phyloP scores from a whole-genome alignment of 306 rosid species.

The Cyamopsis tetragonoloba region DNA sequence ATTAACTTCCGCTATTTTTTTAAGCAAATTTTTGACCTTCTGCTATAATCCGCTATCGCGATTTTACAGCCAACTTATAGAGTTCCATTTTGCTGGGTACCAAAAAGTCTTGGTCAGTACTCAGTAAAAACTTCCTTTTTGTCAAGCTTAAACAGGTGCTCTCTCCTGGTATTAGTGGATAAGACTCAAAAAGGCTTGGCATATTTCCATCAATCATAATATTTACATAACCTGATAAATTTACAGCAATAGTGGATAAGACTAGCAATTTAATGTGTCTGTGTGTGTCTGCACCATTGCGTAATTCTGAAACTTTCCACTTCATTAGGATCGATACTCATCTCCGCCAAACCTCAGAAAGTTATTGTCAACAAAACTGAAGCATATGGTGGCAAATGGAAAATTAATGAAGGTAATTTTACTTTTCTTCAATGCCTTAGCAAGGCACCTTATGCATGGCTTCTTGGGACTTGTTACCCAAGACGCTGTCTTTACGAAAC shows the following conservation, averaged over 20 bases:
- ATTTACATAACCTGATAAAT: neutral
- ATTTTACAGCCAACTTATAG: too few relatives aligned
- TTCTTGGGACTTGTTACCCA: conserved; percentile 20
- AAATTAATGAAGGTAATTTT: conserved; percentile 72
- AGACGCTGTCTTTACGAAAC: neutral
- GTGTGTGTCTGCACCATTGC: conserved; percentile 8
- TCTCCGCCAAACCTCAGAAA: conserved; percentile 76
- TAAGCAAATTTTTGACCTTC: too few relatives aligned
- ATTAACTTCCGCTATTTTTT: too few relatives aligned
- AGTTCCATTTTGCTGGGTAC: neutral
- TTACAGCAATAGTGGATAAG: neutral
- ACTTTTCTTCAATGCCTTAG: conserved; percentile 2
- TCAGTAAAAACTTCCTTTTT: neutral
- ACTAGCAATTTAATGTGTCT: neutral
- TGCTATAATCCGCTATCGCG: too few relatives aligned
- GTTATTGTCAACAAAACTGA: conserved; percentile 67
- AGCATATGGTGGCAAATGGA: conserved; percentile 75
- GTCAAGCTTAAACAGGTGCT: neutral
- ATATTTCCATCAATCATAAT: neutral
- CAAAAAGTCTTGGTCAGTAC: neutral
- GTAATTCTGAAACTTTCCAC: conserved; percentile 20
- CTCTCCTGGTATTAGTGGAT: neutral
- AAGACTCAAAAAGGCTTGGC: neutral
- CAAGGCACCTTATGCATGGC: neutral
- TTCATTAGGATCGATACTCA: conserved; percentile 63